Evolutionary conservation across 192 early-diverging fungal species (phyloP).

Genomic region (Coemansia erecta): DNA sequence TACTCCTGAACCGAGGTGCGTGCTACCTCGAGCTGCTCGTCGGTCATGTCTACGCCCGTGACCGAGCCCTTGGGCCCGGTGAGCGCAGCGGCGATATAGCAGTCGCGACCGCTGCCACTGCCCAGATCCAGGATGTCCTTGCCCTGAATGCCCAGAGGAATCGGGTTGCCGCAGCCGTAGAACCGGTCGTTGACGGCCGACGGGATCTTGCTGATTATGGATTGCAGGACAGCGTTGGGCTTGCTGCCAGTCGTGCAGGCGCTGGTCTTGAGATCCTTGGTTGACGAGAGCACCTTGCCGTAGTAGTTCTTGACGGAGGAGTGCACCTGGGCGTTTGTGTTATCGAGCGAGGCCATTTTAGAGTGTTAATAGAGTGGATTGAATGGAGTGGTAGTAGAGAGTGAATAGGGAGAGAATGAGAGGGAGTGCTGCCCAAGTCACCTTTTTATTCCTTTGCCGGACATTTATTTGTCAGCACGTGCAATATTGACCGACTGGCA

Average conservation of each 20-base stretch:
- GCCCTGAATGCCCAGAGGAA: slow-evolving; percentile 46
- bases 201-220: slow-evolving; percentile 24
- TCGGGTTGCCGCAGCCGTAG: slow-evolving; percentile 47
- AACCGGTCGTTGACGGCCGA: slow-evolving; percentile 31
- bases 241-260: slow-evolving; percentile 23
- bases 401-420: too few species aligned
- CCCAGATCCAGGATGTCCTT: slow-evolving; percentile 48
- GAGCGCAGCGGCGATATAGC: slow-evolving; percentile 48
- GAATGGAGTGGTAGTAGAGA: too few species aligned
- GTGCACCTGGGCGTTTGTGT: slow-evolving; percentile 10
- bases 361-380: background rate
- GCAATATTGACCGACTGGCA: too few species aligned
- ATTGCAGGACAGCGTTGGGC: too few species aligned
- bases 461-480: too few species aligned
- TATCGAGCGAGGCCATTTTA: slow-evolving; percentile 4
- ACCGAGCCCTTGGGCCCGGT: slow-evolving; percentile 41
- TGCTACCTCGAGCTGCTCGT: slow-evolving; percentile 44
- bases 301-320: slow-evolving; percentile 36
- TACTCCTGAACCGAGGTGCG: slow-evolving; percentile 13
- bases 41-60: slow-evolving; percentile 52
- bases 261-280: slow-evolving; percentile 28
- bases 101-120: slow-evolving; percentile 48
- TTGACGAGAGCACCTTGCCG: slow-evolving; percentile 28
- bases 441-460: too few species aligned
- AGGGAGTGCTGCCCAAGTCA: too few species aligned